A percentile compares a stretch with the other conserved stretches of the same genome.
Conservation (phyloP, 495 filamentous ascomycete genomes). For the Aspergillus indologenus region DNA sequence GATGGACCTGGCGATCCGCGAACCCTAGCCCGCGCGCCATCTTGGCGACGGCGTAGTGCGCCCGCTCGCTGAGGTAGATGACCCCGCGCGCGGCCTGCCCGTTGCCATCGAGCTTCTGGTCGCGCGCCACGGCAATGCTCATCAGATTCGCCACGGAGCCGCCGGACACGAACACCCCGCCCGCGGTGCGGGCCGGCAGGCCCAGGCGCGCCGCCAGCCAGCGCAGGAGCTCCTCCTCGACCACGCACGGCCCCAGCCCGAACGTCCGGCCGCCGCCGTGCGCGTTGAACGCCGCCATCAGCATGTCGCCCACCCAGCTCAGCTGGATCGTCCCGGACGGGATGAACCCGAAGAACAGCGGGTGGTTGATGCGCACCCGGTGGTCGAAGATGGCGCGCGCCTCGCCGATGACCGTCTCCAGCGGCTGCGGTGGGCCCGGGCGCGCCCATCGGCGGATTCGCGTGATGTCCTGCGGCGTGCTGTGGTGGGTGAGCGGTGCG, state of each 20-base stretch:
- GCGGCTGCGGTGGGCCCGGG: neutral
- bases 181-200: conserved; percentile 1
- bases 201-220: conserved; percentile 4
- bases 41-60: conserved; percentile 26
- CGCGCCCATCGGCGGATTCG: too few species aligned
- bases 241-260: neutral
- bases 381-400: conserved; percentile 5
- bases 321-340: conserved; percentile 1
- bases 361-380: neutral
- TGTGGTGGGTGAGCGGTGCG: too few species aligned
- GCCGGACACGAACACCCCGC: conserved; percentile 11
- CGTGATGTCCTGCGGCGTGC: too few species aligned
- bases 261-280: conserved; percentile 2
- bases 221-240: neutral
- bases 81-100: conserved; percentile 9
- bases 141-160: conserved; percentile 11
- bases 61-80: conserved; percentile 26
- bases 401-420: conserved; percentile 1
- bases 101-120: neutral
- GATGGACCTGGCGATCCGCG: conserved; percentile 17
- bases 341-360: conserved; percentile 3
- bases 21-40: conserved; percentile 23
- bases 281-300: conserved; percentile 8
- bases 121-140: conserved; percentile 5
- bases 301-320: conserved; percentile 5